These are phyloP conservation scores for Blastocystis sp. DNA, from an alignment of 352 stramenopile species.

Conservation along the genomic window DNA sequence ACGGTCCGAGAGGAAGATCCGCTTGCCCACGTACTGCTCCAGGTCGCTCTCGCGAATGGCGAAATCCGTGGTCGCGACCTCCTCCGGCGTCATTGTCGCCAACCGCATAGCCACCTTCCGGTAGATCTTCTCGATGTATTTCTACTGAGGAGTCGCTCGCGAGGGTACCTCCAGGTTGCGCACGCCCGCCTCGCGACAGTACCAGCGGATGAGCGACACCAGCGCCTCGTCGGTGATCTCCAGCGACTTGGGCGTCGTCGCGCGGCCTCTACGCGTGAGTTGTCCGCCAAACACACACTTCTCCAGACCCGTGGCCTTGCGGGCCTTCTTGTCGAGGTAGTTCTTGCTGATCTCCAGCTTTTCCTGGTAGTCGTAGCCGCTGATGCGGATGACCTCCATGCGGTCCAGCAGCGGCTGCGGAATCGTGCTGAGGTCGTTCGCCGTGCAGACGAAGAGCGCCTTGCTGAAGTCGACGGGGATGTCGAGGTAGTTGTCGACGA, in stretches of 20 bases:
- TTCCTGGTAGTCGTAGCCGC: constrained; percentile 85
- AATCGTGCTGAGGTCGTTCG: constrained; percentile 88
- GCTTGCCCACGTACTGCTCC: constrained; percentile 91
- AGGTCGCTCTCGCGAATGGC: constrained; percentile 82
- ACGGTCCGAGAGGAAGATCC: constrained; percentile 86
- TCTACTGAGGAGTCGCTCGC: constrained; percentile 63
- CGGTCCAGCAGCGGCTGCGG: constrained; percentile 89
- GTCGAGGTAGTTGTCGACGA: constrained; percentile 95
- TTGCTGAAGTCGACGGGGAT: constrained; percentile 91
- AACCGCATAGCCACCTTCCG: constrained; percentile 88
- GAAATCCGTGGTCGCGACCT: constrained; percentile 66
- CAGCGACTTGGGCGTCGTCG: not conserved
- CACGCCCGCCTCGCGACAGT: constrained; percentile 90
- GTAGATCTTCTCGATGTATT: constrained; percentile 95
- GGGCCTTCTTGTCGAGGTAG: constrained; percentile 90
- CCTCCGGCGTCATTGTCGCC: constrained; percentile 66
- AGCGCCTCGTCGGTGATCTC: constrained; percentile 83
- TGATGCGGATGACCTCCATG: constrained; percentile 94
- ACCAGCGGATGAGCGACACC: constrained; percentile 72
- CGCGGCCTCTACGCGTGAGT: not conserved
- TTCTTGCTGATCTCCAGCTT: constrained; percentile 92
- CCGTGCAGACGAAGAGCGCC: constrained; percentile 84
- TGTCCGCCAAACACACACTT: not conserved
- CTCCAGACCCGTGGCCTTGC: constrained; percentile 76
- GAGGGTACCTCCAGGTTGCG: constrained; percentile 71